Percentiles rank a stretch among this genome's conserved stretches.
phyloP scores from a whole-genome alignment of 2,329 filamentous ascomycete genomes.

The Gnomoniopsis sp. region DNA sequence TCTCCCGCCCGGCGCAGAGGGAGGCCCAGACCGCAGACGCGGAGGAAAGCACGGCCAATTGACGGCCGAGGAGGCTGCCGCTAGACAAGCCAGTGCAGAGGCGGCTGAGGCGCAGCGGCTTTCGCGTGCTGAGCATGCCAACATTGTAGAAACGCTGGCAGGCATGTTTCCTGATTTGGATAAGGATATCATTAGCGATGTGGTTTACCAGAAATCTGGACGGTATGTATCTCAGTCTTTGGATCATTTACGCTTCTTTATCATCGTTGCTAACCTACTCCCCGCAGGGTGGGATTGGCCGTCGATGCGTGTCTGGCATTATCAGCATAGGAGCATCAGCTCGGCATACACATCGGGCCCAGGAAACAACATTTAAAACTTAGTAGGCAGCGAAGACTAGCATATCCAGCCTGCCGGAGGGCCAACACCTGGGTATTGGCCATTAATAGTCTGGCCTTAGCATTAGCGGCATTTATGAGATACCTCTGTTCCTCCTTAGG shows the following conservation, averaged over 20 bases:
- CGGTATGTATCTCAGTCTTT: slow-evolving; percentile 60
- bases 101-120: slow-evolving; percentile 81
- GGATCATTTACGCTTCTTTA: not conserved
- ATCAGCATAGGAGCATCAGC: slow-evolving; percentile 33
- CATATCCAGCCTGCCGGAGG: not conserved
- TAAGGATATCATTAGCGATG: slow-evolving; percentile 91
- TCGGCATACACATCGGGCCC: not conserved
- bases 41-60: slow-evolving; percentile 40
- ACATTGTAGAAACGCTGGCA: slow-evolving; percentile 88
- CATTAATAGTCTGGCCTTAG: not conserved
- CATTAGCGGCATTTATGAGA: slow-evolving; percentile 2
- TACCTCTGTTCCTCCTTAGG: not conserved
- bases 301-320: slow-evolving; percentile 82
- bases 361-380: not conserved
- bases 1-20: slow-evolving; percentile 30
- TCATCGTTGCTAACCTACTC: slow-evolving; percentile 22
- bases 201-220: slow-evolving; percentile 93
- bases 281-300: slow-evolving; percentile 70
- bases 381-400: not conserved
- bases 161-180: slow-evolving; percentile 98
- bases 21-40: slow-evolving; percentile 19
- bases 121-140: slow-evolving; percentile 78
- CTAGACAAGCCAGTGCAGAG: slow-evolving; percentile 86
- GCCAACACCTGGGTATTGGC: not conserved
- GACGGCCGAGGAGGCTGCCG: slow-evolving; percentile 82